Evolutionary conservation across 257 asterid species (phyloP).

Genomic region (Ballota nigra): DNA sequence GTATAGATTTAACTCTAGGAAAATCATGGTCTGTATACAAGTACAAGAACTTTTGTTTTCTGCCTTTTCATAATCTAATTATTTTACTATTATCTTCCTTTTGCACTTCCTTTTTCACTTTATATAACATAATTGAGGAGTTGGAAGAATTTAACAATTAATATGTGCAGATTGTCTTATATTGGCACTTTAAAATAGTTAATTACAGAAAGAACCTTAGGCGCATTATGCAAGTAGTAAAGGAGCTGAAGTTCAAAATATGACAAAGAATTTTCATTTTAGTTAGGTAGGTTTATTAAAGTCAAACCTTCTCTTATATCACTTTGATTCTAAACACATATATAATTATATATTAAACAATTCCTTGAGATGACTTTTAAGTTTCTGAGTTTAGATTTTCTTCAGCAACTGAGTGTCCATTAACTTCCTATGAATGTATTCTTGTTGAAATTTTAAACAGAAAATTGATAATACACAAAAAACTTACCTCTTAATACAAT

Average conservation of each 20-base stretch:
- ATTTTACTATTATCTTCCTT: not conserved
- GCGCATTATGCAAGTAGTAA: not conserved
- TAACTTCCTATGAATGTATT: not conserved
- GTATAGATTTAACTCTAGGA: not conserved
- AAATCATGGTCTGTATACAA: not conserved
- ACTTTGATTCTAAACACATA: not conserved
- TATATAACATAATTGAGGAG: not conserved
- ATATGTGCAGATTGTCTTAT: not conserved
- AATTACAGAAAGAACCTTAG: not conserved
- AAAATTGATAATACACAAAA: not conserved
- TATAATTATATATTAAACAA: not conserved
- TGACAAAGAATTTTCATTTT: not conserved
- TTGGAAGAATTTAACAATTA: not conserved
- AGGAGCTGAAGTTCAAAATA: conserved; percentile 6
- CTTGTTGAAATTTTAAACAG: not conserved
- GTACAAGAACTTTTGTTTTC: not conserved
- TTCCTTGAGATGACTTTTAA: not conserved
- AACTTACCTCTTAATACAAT: not conserved
- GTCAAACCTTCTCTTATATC: not conserved
- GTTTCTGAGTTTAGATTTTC: conserved; percentile 5
- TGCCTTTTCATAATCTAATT: not conserved
- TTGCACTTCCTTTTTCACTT: no score
- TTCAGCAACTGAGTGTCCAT: not conserved
- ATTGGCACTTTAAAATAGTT: not conserved
- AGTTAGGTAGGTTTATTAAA: not conserved